Evolutionary conservation across 2,329 filamentous ascomycete species (phyloP), one percentile per base, ranked within the genome.

Genomic region (Epichloe aotearoae): DNA sequence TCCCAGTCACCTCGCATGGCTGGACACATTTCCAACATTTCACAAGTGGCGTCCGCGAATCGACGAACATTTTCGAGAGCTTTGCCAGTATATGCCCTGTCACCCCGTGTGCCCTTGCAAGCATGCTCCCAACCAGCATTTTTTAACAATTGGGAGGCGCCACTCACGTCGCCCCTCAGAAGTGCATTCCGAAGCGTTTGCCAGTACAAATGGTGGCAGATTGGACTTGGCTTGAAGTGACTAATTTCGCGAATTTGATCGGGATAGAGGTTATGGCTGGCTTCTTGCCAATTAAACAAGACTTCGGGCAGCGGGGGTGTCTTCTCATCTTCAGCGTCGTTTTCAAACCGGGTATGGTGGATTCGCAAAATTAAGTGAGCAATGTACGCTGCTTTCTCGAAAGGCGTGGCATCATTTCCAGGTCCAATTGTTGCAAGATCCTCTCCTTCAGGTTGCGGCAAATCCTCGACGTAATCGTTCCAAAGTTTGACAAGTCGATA

Each of bases 201-300:
- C 91, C 91, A 97, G 67, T 88, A 97, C 37, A 85, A 73, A 26
- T 75, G 72, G 60, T 93, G 86, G 42, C 81, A 80, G 2, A 88
- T 84, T 20, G 89, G 87, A 53, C 86, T 86, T 1, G 86, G 86
- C 44, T 75, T 74, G 57, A 82, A 69, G 30, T 74, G 73, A 54
- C 78, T 70, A 23, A 96, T 75, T 4, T 81, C 73, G 38, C 80
- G 72, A 23, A 86, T 71, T 59, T 90, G 84, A 48, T 80, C 75
- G 2, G 76, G 75, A 58, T 86, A 86, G 26, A 84, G 76, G 55
- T 86, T 81, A 62, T 95, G 88, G 60, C 87, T 79, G 15, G 75
- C 73, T 50, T 86, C 77, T 56, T 95, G 73, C 91, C 91, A 97
- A 59, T 86, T 78, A 54, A 96, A 82, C 14, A 97, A 71, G 15